Evolutionary conservation across 345 rosid genomes (phyloP).

Genomic region (Salix brachista): DNA sequence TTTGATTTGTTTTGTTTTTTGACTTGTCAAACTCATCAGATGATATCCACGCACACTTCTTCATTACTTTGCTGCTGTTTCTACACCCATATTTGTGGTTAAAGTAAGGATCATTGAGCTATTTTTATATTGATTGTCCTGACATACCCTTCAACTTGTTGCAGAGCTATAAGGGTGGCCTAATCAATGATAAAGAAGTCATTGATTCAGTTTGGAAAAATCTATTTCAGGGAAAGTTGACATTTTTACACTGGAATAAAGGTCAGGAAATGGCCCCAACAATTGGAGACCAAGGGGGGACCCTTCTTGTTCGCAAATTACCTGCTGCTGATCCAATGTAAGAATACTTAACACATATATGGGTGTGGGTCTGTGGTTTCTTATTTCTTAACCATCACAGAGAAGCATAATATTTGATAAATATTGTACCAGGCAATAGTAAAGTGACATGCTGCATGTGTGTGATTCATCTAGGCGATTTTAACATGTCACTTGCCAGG

Average conservation of each 20-base stretch:
- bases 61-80: conserved; percentile 1
- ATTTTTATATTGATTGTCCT: conserved; percentile 8
- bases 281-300: conserved; percentile 53
- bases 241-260: conserved; percentile 64
- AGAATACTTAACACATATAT: conserved; percentile 16
- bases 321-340: conserved; percentile 61
- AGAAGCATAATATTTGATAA: not conserved
- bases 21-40: not conserved
- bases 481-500: not conserved
- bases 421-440: not conserved
- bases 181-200: conserved; percentile 48
- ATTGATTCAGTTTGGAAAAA: conserved; percentile 53
- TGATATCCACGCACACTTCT: not conserved
- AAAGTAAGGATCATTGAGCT: not conserved
- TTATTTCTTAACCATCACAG: not conserved
- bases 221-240: conserved; percentile 68
- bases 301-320: conserved; percentile 85
- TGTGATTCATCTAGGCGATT: not conserved
- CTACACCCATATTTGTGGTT: not conserved
- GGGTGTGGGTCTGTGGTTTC: not conserved
- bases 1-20: not conserved
- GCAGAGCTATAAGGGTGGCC: conserved; percentile 65
- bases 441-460: not conserved
- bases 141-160: conserved; percentile 5
- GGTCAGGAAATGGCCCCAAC: conserved; percentile 71